These are phyloP conservation scores for Fusarium denticulatum DNA, from an alignment of 2,329 filamentous ascomycete species.

Conservation along the genomic window DNA sequence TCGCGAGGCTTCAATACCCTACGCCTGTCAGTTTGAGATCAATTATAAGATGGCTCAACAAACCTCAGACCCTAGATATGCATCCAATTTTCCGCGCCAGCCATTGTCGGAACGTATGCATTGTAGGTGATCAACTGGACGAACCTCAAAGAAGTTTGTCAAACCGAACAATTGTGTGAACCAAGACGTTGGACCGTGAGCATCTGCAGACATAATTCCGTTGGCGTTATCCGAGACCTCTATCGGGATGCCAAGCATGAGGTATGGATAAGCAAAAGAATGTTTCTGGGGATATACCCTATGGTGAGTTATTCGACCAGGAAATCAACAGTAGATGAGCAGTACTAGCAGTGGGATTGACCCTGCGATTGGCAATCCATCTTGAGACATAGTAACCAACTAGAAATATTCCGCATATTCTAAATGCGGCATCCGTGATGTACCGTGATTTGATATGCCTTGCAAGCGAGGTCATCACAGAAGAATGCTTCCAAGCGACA, in stretches of 20 bases:
- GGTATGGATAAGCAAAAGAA: conserved; percentile 75
- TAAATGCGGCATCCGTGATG: background rate
- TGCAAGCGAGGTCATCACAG: background rate
- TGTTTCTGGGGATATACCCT: conserved; percentile 75
- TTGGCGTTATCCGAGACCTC: conserved; percentile 66
- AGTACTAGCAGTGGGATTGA: conserved; percentile 2
- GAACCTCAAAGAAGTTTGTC: conserved; percentile 66
- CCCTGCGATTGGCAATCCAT: background rate
- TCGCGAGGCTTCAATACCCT: conserved; percentile 66
- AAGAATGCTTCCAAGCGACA: conserved; percentile 28
- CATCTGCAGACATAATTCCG: conserved; percentile 63
- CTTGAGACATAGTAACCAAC: background rate
- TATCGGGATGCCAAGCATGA: conserved; percentile 74
- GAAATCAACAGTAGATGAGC: conserved; percentile 65
- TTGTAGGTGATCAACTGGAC: conserved; percentile 69
- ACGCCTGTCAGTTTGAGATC: conserved; percentile 26
- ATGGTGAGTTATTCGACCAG: conserved; percentile 71
- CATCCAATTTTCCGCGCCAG: conserved; percentile 70
- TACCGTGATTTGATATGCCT: conserved; percentile 1
- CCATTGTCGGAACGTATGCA: conserved; percentile 62
- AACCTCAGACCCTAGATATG: conserved; percentile 68
- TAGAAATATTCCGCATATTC: background rate
- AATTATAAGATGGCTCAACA: conserved; percentile 8
- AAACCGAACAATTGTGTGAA: conserved; percentile 46
- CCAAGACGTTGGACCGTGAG: conserved; percentile 30